Conservation (phyloP, 208 protist species). For the Wallacemonas sp. region DNA sequence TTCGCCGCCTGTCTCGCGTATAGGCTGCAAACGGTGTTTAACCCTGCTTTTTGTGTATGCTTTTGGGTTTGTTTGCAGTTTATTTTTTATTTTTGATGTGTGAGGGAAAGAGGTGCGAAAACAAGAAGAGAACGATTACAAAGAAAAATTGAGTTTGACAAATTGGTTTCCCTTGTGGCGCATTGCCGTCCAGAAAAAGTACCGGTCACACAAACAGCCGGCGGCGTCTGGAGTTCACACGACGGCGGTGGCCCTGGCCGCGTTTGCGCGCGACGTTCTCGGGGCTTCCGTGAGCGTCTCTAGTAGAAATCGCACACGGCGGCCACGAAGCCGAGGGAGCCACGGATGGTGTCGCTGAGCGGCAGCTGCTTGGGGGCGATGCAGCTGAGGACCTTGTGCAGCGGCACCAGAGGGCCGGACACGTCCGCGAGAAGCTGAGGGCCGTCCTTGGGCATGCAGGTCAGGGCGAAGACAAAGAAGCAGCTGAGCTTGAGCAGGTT, state of each 20-base stretch:
- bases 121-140: conserved; percentile 19
- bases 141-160: background rate
- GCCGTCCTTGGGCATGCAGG: conserved; percentile 76
- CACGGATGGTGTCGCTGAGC: conserved; percentile 74
- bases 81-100: conserved; percentile 11
- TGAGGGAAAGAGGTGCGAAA: conserved; percentile 5
- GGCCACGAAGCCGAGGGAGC: conserved; percentile 70
- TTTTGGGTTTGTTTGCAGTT: no score
- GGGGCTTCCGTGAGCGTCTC: conserved; percentile 6
- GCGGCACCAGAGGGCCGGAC: conserved; percentile 64
- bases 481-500: conserved; percentile 76
- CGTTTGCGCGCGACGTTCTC: no score
- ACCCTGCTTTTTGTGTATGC: background rate
- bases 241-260: no score
- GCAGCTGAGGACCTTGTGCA: conserved; percentile 66
- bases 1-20: no score
- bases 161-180: background rate
- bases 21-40: background rate
- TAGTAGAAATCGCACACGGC: conserved; percentile 90
- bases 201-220: no score
- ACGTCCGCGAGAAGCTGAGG: conserved; percentile 74
- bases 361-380: conserved; percentile 73
- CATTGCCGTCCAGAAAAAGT: background rate
- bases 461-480: conserved; percentile 85
- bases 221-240: background rate